Base-by-base conservation (phyloP, 176 grass and related monocot species). In the Oryza officinalis region DNA sequence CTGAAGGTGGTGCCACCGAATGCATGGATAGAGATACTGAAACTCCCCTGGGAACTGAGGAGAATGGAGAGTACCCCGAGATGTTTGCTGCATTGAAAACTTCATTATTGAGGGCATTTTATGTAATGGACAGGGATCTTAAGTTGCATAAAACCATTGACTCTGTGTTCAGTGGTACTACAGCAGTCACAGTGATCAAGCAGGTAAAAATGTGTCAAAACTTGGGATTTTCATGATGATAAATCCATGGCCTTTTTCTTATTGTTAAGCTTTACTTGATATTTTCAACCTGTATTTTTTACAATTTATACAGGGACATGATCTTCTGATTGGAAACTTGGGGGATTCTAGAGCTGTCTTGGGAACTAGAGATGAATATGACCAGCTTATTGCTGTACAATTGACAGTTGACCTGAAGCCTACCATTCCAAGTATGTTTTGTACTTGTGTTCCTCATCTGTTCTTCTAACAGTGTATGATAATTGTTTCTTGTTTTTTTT, bases 161-260 rank as follows among this genome's bases (percentile, higher is more conserved):
- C 81, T 94, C 92, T 74, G 46, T 81, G 15, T 93, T 85, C 86
- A 97, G 95, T 89, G 95, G 95, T 68, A 89, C 88, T 65, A 97
- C 95, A 76, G 92, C 95, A 65, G 92, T 97, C n/a, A 91, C 95
- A 80, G 60, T 94, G 64, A 71, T 97, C 74, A 97, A 97, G 75
- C 88, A 93, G 90, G 95, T 97, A 87, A 71, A 77, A 41, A 71
- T 65, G 43, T 26, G 32, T 28, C 38, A 72, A 35, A 69, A 37
- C 10, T 60, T 17, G 70, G 8, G 4, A n/a, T 52, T 71, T 76
- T 14, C 43, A 23, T 37, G 22, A 27, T 74, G 30, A 71, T 52
- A 22, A 22, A 73, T 43, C 4, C 32, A 45, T 47, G 18, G 70
- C 46, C 57, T 85, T 86, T 81, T 79, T 13, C 67, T 60, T 75